A percentile compares a stretch with the other conserved stretches of the same genome.
Evolutionary conservation across 2,329 filamentous ascomycete genomes (phyloP).

Genomic region (Dactylellina haptotyla): DNA sequence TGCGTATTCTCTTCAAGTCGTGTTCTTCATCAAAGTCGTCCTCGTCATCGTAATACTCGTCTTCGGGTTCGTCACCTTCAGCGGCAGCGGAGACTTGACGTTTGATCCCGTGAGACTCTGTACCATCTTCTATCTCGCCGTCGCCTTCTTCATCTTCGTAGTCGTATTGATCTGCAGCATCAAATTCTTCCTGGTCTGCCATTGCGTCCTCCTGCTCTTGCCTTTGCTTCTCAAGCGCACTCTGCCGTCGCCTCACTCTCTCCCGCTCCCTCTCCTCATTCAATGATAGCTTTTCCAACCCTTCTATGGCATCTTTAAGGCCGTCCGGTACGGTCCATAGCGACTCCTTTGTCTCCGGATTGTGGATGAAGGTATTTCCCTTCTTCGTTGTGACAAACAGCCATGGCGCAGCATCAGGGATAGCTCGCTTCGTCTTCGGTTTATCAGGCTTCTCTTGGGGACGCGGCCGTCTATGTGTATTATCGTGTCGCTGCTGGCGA

Average conservation of each 20-base stretch:
- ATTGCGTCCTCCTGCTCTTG: slow-evolving; percentile 50
- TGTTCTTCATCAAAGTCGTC: slow-evolving; percentile 67
- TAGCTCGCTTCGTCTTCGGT: slow-evolving; percentile 79
- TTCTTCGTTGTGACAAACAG: slow-evolving; percentile 91
- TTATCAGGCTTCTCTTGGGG: slow-evolving; percentile 69
- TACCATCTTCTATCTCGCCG: slow-evolving; percentile 57
- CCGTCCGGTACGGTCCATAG: slow-evolving; percentile 95
- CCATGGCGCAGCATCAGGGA: slow-evolving; percentile 88
- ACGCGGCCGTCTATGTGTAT: slow-evolving; percentile 52
- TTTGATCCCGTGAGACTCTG: slow-evolving; percentile 54
- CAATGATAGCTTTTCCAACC: slow-evolving; percentile 68
- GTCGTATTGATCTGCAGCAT: slow-evolving; percentile 57
- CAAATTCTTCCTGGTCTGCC: slow-evolving; percentile 53
- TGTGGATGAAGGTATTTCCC: slow-evolving; percentile 88
- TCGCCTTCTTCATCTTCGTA: slow-evolving; percentile 51
- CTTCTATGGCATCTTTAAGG: slow-evolving; percentile 80
- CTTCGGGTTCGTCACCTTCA: slow-evolving; percentile 76
- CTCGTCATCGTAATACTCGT: slow-evolving; percentile 65
- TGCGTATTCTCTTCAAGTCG: slow-evolving; percentile 66
- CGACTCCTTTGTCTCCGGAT: slow-evolving; percentile 83
- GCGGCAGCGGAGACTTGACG: slow-evolving; percentile 51
- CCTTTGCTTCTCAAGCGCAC: slow-evolving; percentile 37
- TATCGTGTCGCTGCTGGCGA: slow-evolving; percentile 18
- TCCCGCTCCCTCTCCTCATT: slow-evolving; percentile 55
- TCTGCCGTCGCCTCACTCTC: slow-evolving; percentile 43